Evolutionary conservation across 129 eudicot species (phyloP).

Genomic region (Ambrosia artemisiifolia): DNA sequence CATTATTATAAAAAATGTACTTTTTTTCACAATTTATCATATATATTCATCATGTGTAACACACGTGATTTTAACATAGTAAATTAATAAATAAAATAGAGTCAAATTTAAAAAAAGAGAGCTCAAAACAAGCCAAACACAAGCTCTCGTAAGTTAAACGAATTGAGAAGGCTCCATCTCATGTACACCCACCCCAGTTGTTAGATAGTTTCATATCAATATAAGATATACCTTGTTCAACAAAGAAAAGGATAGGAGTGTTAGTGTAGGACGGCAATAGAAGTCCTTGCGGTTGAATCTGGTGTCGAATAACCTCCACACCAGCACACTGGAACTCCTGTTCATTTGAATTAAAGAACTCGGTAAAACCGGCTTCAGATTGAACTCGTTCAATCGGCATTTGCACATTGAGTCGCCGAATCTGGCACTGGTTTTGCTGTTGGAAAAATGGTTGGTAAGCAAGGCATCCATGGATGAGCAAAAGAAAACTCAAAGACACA

Average conservation of each 20-base stretch:
- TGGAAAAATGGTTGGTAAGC: constrained; percentile 17
- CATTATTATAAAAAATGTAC: no score
- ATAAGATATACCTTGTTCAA: constrained; percentile 42
- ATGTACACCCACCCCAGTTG: no score
- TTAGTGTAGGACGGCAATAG: constrained; percentile 57
- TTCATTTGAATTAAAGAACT: constrained; percentile 47
- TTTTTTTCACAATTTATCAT: no score
- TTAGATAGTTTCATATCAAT: no score
- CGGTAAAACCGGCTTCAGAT: constrained; percentile 63
- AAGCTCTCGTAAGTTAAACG: no score
- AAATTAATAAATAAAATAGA: no score
- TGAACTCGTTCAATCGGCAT: constrained; percentile 43
- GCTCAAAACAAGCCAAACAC: no score
- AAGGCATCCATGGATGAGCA: constrained; percentile 34
- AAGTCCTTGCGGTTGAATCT: constrained; percentile 44
- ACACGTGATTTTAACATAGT: no score
- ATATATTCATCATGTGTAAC: no score
- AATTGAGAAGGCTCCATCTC: no score
- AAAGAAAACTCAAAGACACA: constrained; percentile 26
- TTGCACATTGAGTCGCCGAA: constrained; percentile 41
- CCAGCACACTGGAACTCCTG: constrained; percentile 69
- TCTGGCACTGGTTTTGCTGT: constrained; percentile 40
- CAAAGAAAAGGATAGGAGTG: constrained; percentile 49
- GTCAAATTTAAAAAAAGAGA: no score
- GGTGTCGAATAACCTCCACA: constrained; percentile 44